Evolutionary conservation across 345 rosid species (phyloP).

Genomic region (Hypericum androsaemum): DNA sequence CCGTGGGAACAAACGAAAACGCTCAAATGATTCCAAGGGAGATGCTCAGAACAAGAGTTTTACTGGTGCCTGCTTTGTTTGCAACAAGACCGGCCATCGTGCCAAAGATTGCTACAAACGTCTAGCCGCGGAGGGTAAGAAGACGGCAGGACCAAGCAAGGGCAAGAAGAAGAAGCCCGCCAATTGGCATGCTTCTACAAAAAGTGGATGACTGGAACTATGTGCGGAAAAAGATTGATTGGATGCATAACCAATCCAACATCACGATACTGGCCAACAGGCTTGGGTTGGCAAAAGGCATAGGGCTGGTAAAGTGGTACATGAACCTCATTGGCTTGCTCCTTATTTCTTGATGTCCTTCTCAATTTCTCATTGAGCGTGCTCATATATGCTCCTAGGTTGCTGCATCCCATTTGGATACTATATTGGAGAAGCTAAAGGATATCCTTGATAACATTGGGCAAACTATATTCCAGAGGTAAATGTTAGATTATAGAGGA

Average conservation of each 20-base stretch:
- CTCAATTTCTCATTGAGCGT: conserved; percentile 15
- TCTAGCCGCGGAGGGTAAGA: too few relatives aligned
- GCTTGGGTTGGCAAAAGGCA: conserved; percentile 96
- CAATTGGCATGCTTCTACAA: conserved; percentile 87
- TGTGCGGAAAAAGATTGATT: conserved; percentile 74
- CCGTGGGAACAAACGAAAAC: too few relatives aligned
- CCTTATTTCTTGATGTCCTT: conserved; percentile 7
- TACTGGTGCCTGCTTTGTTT: too few relatives aligned
- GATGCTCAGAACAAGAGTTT: too few relatives aligned
- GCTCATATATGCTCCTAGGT: conserved; percentile 39
- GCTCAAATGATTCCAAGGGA: too few relatives aligned
- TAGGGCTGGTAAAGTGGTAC: conserved; percentile 69
- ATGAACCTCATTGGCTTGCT: neutral
- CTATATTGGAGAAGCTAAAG: conserved; percentile 87
- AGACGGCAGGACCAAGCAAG: too few relatives aligned
- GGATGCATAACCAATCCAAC: conserved; percentile 83
- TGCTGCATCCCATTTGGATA: conserved; percentile 94
- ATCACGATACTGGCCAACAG: conserved; percentile 76
- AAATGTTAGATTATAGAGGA: conserved; percentile 8
- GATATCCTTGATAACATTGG: conserved; percentile 73
- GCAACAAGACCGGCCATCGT: too few relatives aligned
- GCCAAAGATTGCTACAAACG: too few relatives aligned
- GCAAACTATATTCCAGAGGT: conserved; percentile 80
- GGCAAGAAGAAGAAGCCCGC: too few relatives aligned
- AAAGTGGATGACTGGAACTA: conserved; percentile 74